phyloP scores from a whole-genome alignment of 225 moss, liverwort and hornwort genomes.

The Straminergon stramineum region DNA sequence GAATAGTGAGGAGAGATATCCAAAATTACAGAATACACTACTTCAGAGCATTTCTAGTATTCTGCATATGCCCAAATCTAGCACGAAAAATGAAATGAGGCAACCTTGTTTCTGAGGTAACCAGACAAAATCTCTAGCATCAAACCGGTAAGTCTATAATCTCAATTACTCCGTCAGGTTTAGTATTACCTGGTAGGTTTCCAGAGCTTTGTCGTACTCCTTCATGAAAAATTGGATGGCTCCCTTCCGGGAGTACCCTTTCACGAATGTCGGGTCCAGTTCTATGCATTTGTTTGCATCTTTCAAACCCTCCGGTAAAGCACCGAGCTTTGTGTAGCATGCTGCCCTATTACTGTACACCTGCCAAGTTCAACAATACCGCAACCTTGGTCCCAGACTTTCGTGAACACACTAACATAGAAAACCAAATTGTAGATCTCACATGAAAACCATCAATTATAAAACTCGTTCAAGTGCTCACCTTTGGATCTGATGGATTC shows the following conservation, averaged over 20 bases:
- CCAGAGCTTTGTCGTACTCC: constrained; percentile 94
- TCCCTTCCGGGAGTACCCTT: constrained; percentile 94
- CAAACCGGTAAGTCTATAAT: background rate
- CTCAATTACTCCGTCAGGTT: background rate
- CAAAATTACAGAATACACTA: background rate
- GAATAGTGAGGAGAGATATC: background rate
- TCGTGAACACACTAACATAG: background rate
- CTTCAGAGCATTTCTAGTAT: background rate
- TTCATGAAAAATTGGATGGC: constrained; percentile 99
- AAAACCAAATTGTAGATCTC: background rate
- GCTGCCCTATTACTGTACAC: constrained; percentile 97
- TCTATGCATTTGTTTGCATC: constrained; percentile 98
- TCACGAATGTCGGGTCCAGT: constrained; percentile 67
- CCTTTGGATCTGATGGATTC: constrained; percentile 88
- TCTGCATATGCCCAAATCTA: background rate
- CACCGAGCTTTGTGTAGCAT: constrained; percentile 94
- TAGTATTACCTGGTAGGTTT: constrained; percentile 68
- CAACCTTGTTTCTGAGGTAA: background rate
- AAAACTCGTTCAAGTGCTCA: background rate
- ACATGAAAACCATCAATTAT: background rate
- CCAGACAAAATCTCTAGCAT: background rate
- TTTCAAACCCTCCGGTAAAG: constrained; percentile 88
- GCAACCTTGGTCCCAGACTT: background rate
- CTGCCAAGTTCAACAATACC: constrained; percentile 17
- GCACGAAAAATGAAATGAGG: background rate